Evolutionary conservation across 352 stramenopile species (phyloP).

Genomic region (Pythium rhizo-oryzae): DNA sequence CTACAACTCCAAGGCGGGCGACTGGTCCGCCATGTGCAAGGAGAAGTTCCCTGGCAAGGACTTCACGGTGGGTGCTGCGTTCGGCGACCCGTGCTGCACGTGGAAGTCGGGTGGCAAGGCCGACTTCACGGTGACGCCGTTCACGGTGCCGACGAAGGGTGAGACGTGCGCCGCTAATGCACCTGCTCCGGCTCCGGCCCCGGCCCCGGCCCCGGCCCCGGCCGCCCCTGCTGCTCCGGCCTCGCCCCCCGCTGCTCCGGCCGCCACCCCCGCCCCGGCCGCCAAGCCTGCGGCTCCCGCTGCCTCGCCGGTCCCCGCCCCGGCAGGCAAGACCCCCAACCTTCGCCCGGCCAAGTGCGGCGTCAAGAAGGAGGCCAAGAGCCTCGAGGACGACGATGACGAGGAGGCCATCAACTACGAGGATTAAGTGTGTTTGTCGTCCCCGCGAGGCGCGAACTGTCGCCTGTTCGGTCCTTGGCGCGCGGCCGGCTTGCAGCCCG

Average conservation of each 20-base stretch:
- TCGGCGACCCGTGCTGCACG: constrained; percentile 16
- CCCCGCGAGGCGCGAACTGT: no score
- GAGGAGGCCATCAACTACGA: background rate
- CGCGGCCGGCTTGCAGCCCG: no score
- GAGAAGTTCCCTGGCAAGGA: constrained; percentile 5
- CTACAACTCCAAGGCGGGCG: no score
- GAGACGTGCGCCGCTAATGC: background rate
- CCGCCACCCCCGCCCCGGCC: background rate
- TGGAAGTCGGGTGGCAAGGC: constrained; percentile 11
- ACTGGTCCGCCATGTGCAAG: constrained; percentile 5
- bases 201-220: background rate
- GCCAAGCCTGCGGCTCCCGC: background rate
- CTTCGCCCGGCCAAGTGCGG: constrained; percentile 12
- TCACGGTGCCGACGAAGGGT: background rate
- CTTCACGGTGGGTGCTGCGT: constrained; percentile 8
- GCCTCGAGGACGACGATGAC: constrained; percentile 13
- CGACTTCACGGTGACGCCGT: constrained; percentile 16
- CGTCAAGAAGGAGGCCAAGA: constrained; percentile 19
- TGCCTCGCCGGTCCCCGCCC: background rate
- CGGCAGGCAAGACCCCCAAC: constrained; percentile 1
- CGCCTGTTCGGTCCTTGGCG: no score
- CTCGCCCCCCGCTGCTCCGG: no score
- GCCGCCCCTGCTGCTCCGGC: background rate
- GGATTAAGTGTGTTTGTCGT: no score
- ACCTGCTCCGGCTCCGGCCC: background rate